Base-by-base conservation (phyloP, 2,329 filamentous ascomycete genomes). In the Aureobasidium sp. region DNA sequence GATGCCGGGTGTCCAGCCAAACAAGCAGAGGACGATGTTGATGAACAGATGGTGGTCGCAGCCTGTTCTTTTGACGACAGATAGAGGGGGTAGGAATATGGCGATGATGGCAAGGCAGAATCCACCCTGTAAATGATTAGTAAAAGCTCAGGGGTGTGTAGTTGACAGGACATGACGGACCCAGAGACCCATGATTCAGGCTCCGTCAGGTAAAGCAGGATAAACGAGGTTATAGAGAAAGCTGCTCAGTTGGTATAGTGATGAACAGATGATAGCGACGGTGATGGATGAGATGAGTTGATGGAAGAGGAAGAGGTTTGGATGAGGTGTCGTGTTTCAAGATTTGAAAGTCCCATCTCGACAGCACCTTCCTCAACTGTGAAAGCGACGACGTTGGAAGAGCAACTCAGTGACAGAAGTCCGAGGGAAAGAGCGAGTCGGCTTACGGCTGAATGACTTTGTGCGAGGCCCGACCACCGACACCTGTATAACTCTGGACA, bases 51-150 rank as follows among this genome's bases (percentile, higher is more conserved):
- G 88, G 68, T 85, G 84, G 73, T 86, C 87, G 79, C 91, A 96
- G 71, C 91, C 91, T 67, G 87, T 84, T 84, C 95, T 90, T 67
- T 95, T 86, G 82, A 95, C 91, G 74, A 96, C 91, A 79, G 90
- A 90, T 52, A 96, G 79, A 73, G 91, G 91, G 60, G 91, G 91
- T 68, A 96, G 84, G 79, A 96, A 81, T 81, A 96, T 81, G 80
- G 91, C 91, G 78, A 95, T 82, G 76, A 95, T 31, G 29, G 44
- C 66, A 27, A 66, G 62, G 51, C 48, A 62, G 53, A 59, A 59
- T 15, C 56, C 63, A 49, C 61, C 57, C 64, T 66, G 44, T 31
- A 4, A 17, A 34, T 22, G 8, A 37, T 60, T 5, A 60, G 42
- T 37, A n/a, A 15, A 15, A 8, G 3, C 14, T 5, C 14, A 12